These are phyloP conservation scores for Alternaria sp. DNA, from an alignment of 2,329 filamentous ascomycete species.

Conservation along the genomic window DNA sequence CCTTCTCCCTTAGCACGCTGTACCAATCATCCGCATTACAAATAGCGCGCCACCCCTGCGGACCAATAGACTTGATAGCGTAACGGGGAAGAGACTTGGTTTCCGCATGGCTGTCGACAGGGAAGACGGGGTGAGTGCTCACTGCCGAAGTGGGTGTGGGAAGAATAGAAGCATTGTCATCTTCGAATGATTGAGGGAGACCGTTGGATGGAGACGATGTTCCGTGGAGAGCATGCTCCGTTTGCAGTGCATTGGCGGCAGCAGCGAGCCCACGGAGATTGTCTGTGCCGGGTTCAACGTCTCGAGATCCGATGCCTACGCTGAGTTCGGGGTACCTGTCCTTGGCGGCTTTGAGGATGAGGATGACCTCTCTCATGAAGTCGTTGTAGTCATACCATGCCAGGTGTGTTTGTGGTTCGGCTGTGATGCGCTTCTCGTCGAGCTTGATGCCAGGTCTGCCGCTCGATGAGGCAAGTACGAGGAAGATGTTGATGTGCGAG, in stretches of 20 bases:
- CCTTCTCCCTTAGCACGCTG: slow-evolving; percentile 31
- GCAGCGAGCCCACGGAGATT: slow-evolving; percentile 40
- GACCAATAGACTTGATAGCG: slow-evolving; percentile 32
- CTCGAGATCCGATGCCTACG: background rate
- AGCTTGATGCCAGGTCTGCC: slow-evolving; percentile 63
- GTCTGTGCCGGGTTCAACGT: slow-evolving; percentile 18
- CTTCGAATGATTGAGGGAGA: background rate
- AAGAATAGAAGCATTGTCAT: background rate
- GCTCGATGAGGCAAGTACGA: slow-evolving; percentile 50
- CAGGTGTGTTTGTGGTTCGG: slow-evolving; percentile 14
- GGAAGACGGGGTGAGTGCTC: background rate
- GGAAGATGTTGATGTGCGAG: slow-evolving; percentile 66
- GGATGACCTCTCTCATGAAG: slow-evolving; percentile 22
- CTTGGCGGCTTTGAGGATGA: slow-evolving; percentile 18
- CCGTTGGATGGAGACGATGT: background rate
- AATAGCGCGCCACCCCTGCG: slow-evolving; percentile 31
- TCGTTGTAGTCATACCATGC: slow-evolving; percentile 28
- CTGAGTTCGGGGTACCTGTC: slow-evolving; percentile 20
- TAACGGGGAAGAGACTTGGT: slow-evolving; percentile 15
- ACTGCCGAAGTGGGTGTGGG: background rate
- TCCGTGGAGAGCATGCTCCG: slow-evolving; percentile 7
- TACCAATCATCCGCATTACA: slow-evolving; percentile 33
- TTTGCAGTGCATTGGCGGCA: slow-evolving; percentile 38
- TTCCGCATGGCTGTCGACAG: background rate
- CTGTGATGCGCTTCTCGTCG: slow-evolving; percentile 26